Conservation (phyloP, 108 stramenopile genomes). For the Asterionellopsis glacialis region DNA sequence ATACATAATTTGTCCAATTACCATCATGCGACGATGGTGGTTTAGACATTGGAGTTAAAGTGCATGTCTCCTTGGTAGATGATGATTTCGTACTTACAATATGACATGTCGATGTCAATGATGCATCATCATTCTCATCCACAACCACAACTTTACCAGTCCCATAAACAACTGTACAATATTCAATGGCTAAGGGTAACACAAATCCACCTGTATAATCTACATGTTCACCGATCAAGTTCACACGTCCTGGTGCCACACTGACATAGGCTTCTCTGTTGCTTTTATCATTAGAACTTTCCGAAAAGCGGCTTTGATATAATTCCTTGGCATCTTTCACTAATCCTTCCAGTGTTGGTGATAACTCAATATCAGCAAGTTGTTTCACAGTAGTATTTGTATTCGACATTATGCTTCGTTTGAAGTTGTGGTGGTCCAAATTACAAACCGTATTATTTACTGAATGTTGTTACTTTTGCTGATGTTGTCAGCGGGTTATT, state of each 20-base stretch:
- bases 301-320: slow-evolving; percentile 8
- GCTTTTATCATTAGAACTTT: slow-evolving; percentile 7
- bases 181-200: slow-evolving; percentile 87
- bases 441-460: no score
- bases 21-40: slow-evolving; percentile 40
- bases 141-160: slow-evolving; percentile 33
- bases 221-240: slow-evolving; percentile 94
- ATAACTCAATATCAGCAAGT: not conserved
- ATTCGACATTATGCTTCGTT: no score
- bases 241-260: slow-evolving; percentile 81
- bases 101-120: slow-evolving; percentile 7
- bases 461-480: no score
- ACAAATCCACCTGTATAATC: slow-evolving; percentile 95
- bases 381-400: no score
- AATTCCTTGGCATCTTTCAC: slow-evolving; percentile 16
- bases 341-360: slow-evolving; percentile 10
- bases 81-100: slow-evolving; percentile 53
- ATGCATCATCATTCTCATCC: slow-evolving; percentile 5
- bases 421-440: no score
- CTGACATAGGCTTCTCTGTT: slow-evolving; percentile 4
- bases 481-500: no score
- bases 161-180: slow-evolving; percentile 67
- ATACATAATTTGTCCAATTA: slow-evolving; percentile 89
- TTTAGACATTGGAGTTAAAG: slow-evolving; percentile 28
- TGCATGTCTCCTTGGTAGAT: slow-evolving; percentile 29